Evolutionary conservation across 805 yeast species (phyloP), one percentile per base, ranked within the genome.

Genomic region (Candida adriatica): DNA sequence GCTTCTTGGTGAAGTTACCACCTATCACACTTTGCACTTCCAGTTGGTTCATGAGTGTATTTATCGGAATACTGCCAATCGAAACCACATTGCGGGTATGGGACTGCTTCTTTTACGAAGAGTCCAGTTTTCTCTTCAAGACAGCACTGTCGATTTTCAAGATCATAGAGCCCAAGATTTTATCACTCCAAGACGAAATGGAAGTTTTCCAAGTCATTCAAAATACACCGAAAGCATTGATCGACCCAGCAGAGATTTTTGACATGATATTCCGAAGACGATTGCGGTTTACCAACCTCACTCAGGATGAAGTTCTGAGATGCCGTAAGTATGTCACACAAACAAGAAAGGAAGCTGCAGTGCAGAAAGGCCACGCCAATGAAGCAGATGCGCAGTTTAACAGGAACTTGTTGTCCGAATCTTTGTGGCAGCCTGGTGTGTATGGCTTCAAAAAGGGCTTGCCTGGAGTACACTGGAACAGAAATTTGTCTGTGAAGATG

Each of bases 41-140:
- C 0, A 78, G 95, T 33, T 92, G 98, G 98, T 92, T 92, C 52
- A 90, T 92, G 97, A 83, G 96, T 47, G 73, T 85, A n/a, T 92
- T 83, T 58, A 86, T 92, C 21, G 95, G 95, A 0, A 75, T 80
- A 1, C 58, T 92, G 16, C 98, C 98, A 0, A 75, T 86, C 15
- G 97, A 92, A 50, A 73, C 94, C 0, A 80, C 86, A 7, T 61
- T 92, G 26, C 62, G 97, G 34, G 79, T 92, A 0, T 90, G 98
- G 97, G 98, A 92, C 57, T 84, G 94, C 40, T 59, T 90, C 30
- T 88, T 94, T 65, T 86, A 82, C 51, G 97, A 90, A 53, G 96
- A 86, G 18, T 79, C 95, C 2, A 84, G 84, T 48, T 73, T 92
- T 8, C 63, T 92, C 13, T 92, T 87, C 61, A 74, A 94, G 36